phyloP scores from a whole-genome alignment of 805 yeast genomes.

The Yamadazyma sp. region DNA sequence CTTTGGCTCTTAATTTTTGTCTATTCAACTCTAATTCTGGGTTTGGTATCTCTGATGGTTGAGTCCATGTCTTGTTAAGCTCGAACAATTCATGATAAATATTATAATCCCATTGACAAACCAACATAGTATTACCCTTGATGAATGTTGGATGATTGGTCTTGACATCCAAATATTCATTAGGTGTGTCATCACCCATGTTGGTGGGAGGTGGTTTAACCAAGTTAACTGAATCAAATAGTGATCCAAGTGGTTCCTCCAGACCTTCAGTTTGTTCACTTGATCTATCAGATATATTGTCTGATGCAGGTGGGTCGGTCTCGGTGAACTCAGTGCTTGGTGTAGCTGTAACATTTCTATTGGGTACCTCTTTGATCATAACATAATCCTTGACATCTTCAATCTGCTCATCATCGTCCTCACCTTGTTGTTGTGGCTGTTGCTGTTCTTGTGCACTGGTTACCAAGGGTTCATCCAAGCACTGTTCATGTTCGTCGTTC shows the following conservation, averaged over 20 bases:
- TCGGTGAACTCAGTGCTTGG: conserved; percentile 4
- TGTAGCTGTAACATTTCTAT: conserved; percentile 6
- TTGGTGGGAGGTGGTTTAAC: conserved; percentile 8
- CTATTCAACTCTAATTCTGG: conserved; percentile 52
- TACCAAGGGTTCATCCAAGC: background rate
- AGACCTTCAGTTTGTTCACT: conserved; percentile 9
- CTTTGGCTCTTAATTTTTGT: conserved; percentile 29
- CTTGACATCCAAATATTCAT: conserved; percentile 1
- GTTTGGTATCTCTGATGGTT: conserved; percentile 41
- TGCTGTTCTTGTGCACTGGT: background rate
- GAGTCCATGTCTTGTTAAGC: conserved; percentile 56
- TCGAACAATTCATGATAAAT: conserved; percentile 52
- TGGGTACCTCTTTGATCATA: background rate
- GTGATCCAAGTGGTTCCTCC: conserved; percentile 13
- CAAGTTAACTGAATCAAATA: conserved; percentile 18
- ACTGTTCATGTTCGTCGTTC: background rate
- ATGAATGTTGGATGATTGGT: conserved; percentile 21
- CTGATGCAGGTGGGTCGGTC: conserved; percentile 1
- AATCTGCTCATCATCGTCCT: conserved; percentile 1
- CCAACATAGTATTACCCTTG: conserved; percentile 25
- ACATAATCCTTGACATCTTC: background rate
- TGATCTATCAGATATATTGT: conserved; percentile 1
- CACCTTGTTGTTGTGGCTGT: conserved; percentile 1
- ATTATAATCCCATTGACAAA: conserved; percentile 66
- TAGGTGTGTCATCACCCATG: background rate